Evolutionary conservation across 2,329 filamentous ascomycete species (phyloP).

Genomic region (Penicillium hordei): DNA sequence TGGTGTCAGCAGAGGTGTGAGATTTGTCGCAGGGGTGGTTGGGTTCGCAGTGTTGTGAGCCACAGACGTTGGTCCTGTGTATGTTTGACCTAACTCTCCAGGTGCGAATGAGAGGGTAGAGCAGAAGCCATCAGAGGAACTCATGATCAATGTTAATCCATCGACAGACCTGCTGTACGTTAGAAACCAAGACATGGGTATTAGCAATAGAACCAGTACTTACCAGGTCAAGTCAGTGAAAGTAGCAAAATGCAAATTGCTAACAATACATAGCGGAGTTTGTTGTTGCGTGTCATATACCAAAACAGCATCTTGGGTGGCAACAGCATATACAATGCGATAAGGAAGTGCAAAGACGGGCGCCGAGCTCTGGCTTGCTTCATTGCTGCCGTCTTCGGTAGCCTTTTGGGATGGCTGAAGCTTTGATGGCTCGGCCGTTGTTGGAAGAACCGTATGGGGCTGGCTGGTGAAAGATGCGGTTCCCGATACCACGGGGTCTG

Average conservation of each 20-base stretch:
- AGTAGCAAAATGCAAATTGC: conserved; percentile 94
- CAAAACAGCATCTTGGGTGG: conserved; percentile 91
- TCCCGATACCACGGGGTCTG: conserved; percentile 71
- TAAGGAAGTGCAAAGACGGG: conserved; percentile 82
- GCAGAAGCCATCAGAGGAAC: conserved; percentile 98
- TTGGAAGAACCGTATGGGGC: conserved; percentile 76
- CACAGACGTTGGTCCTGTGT: conserved; percentile 53
- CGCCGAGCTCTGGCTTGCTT: conserved; percentile 55
- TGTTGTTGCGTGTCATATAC: conserved; percentile 97
- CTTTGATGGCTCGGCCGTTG: conserved; percentile 50
- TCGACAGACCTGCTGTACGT: conserved; percentile 65
- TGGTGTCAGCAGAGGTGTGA: conserved; percentile 70
- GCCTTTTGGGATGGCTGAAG: conserved; percentile 55
- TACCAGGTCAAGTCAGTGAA: conserved; percentile 97
- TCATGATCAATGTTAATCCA: conserved; percentile 79
- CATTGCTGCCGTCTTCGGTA: conserved; percentile 51
- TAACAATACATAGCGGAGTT: conserved; percentile 89
- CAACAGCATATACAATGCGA: conserved; percentile 93
- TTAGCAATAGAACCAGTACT: conserved; percentile 33
- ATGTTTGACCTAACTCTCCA: conserved; percentile 80
- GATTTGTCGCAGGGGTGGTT: conserved; percentile 58
- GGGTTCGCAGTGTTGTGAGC: conserved; percentile 35
- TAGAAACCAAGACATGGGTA: conserved; percentile 19
- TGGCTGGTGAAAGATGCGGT: conserved; percentile 43
- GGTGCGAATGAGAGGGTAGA: conserved; percentile 81